Conservation (phyloP, 108 stramenopile species). For the Licmophora abbreviata region DNA sequence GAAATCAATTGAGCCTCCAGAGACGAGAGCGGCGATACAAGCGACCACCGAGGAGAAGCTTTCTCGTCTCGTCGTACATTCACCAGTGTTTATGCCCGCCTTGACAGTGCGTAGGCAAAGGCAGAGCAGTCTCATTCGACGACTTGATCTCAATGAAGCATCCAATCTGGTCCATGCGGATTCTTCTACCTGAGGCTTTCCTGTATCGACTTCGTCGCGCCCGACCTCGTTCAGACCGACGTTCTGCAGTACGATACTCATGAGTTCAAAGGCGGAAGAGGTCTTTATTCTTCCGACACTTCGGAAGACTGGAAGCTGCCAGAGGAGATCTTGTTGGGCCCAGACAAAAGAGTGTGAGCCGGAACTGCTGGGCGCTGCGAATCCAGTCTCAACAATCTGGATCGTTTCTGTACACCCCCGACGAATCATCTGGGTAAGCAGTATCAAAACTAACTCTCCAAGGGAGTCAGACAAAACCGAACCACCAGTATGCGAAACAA, state of each 20-base stretch:
- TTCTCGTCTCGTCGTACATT: not conserved
- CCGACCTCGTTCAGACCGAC: slow-evolving; percentile 15
- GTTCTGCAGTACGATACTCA: slow-evolving; percentile 7
- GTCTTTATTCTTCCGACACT: slow-evolving; percentile 14
- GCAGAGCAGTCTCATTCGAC: not conserved
- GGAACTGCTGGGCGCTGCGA: slow-evolving; percentile 11
- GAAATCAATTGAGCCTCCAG: no score
- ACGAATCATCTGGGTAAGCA: slow-evolving; percentile 50
- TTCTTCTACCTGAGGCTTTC: slow-evolving; percentile 6
- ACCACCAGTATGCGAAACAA: slow-evolving; percentile 41
- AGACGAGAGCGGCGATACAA: no score
- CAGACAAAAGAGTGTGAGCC: slow-evolving; percentile 28
- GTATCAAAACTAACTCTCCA: slow-evolving; percentile 54
- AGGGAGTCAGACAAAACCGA: slow-evolving; percentile 22
- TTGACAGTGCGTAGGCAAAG: no score
- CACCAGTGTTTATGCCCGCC: no score
- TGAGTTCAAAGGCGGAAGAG: not conserved
- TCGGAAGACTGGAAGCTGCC: slow-evolving; percentile 46
- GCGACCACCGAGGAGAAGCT: no score
- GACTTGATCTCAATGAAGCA: not conserved
- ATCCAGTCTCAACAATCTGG: not conserved
- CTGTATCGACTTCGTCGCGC: slow-evolving; percentile 3
- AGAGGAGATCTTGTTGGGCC: slow-evolving; percentile 34
- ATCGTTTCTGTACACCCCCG: slow-evolving; percentile 38
- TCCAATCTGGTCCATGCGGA: not conserved